Evolutionary conservation across 2,329 filamentous ascomycete species (phyloP), one percentile per base, ranked within the genome.

Genomic region (Catunica adiposa): DNA sequence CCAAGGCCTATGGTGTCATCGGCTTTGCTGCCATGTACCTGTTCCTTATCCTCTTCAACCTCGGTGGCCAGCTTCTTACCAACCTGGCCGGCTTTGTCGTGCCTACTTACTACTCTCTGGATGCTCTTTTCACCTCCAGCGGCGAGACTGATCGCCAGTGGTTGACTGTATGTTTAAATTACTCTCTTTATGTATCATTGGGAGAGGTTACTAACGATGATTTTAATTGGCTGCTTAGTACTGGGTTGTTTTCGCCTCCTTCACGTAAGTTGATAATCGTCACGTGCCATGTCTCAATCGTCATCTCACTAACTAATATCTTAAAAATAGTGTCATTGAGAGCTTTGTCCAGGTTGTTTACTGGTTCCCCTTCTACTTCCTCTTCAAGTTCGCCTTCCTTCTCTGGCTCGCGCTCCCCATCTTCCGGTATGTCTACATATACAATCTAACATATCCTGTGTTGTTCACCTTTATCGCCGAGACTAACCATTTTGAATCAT

Each of bases 341-440:
- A 89, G 84, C 70, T 77, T 85, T 60, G 72, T 94, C 66, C 89
- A 78, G 71, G 84, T 88, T 61, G 85, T 90, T 61, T 92, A 92
- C 79, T 94, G 86, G 86, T 88, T 94, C 76, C 85, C 92, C 67
- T 98, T 98, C 77, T 98, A 98, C 84, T 98, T 87, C 74, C 90
- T 89, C 68, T 97, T 98, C 85, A 98, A 98, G 80, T 96, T 98
- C 68, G 76, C 94, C 67, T 85, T 97, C 70, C 79, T 97, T 65
- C 83, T 98, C 69, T 98, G 92, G 92, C 89, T 98, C 74, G 83
- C 90, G 64, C 88, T 98, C 66, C 92, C 92, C 70, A 79, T 86
- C 71, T 96, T 94, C 76, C 77, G 77, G 90, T 96, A 83, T 68
- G 84, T 74, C 17, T 29, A 25, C 29, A 37, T 34, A 37, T 46